Conservation (phyloP, 2,329 filamentous ascomycete genomes). For the Sporothrix inflata region DNA sequence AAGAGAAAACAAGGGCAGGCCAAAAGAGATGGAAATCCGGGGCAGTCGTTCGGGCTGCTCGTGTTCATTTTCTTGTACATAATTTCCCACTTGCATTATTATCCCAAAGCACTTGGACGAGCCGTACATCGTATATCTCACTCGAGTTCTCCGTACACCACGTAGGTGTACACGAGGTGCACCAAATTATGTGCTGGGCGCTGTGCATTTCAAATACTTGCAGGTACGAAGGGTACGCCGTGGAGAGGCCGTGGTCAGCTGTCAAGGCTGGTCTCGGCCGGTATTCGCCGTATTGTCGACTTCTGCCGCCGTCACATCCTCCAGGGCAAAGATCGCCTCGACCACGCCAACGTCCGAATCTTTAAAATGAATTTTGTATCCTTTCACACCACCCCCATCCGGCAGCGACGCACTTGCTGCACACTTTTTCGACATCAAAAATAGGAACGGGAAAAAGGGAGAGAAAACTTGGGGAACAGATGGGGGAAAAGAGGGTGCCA, state of each 20-base stretch:
- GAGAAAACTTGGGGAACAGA: neutral
- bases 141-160: neutral
- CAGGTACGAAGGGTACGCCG: neutral
- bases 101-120: neutral
- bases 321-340: neutral
- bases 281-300: slow-evolving; percentile 9
- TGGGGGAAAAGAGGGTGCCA: neutral
- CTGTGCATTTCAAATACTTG: neutral
- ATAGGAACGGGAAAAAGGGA: neutral
- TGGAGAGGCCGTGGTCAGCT: neutral
- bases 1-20: neutral
- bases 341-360: neutral
- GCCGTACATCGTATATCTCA: neutral
- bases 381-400: neutral
- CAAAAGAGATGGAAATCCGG: neutral
- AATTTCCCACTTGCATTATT: neutral
- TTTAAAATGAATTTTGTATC: neutral
- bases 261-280: neutral
- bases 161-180: neutral
- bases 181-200: neutral
- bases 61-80: slow-evolving; percentile 16
- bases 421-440: neutral
- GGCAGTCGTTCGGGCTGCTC: neutral
- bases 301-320: neutral
- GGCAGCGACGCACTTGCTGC: neutral